phyloP scores from a whole-genome alignment of 1,284 basidiomycete genomes.

The Trichosporon sp. region DNA sequence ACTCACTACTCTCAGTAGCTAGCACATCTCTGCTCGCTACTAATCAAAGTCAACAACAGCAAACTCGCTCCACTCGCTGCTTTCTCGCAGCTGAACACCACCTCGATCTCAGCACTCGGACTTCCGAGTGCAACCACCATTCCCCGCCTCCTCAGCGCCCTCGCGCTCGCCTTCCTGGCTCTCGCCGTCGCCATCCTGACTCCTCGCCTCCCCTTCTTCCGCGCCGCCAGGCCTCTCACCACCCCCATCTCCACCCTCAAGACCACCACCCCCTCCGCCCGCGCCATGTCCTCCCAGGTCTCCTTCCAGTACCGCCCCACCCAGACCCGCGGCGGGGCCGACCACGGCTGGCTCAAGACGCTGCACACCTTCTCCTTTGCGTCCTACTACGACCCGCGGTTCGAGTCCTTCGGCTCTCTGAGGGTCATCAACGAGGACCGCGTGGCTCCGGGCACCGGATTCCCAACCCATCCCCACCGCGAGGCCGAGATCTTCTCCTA shows the following conservation, averaged over 20 bases:
- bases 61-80: background rate
- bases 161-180: conserved; percentile 27
- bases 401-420: conserved; percentile 54
- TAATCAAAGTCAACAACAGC: background rate
- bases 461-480: conserved; percentile 79
- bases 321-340: conserved; percentile 71
- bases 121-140: conserved; percentile 19
- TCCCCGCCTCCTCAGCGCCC: conserved; percentile 13
- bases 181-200: conserved; percentile 26
- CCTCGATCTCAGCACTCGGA: conserved; percentile 13
- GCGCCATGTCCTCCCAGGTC: conserved; percentile 20
- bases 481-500: conserved; percentile 94
- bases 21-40: background rate
- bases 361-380: conserved; percentile 83
- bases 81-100: conserved; percentile 17
- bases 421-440: conserved; percentile 65
- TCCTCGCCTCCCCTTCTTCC: conserved; percentile 6
- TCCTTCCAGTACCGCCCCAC: conserved; percentile 60
- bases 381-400: conserved; percentile 64
- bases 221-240: conserved; percentile 3
- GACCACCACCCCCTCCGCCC: background rate
- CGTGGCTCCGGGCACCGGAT: conserved; percentile 66
- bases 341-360: conserved; percentile 87
- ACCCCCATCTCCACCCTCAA: background rate
- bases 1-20: too few relatives aligned